Conservation (phyloP, 1,139 yeast species). For the Protomyces macrosporus region DNA sequence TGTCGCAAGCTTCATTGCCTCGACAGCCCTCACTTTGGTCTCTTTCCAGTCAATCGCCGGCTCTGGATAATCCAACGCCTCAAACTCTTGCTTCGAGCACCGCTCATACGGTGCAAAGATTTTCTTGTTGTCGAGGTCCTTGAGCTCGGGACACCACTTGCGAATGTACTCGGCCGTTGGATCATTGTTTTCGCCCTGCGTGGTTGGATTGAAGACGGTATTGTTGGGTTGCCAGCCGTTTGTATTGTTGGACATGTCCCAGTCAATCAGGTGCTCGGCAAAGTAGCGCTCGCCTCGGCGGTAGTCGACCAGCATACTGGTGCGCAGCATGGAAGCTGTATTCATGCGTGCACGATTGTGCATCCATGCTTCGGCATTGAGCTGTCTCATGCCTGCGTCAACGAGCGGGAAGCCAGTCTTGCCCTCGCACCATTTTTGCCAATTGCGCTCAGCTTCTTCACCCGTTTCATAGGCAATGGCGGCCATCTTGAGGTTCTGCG, state of each 20-base stretch:
- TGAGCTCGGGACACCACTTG: slow-evolving; percentile 50
- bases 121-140: slow-evolving; percentile 36
- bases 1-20: slow-evolving; percentile 19
- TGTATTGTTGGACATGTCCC: slow-evolving; percentile 51
- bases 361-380: slow-evolving; percentile 49
- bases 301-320: slow-evolving; percentile 53
- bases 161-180: slow-evolving; percentile 46
- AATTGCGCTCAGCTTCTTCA: slow-evolving; percentile 36
- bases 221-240: slow-evolving; percentile 61
- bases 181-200: slow-evolving; percentile 50
- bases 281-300: slow-evolving; percentile 53
- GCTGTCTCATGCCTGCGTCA: slow-evolving; percentile 54
- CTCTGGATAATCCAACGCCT: slow-evolving; percentile 42
- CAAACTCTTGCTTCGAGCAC: slow-evolving; percentile 30
- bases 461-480: slow-evolving; percentile 46
- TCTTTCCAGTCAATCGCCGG: slow-evolving; percentile 42
- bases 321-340: slow-evolving; percentile 50
- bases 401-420: slow-evolving; percentile 53
- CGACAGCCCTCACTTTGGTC: slow-evolving; percentile 20
- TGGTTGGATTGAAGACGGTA: slow-evolving; percentile 51
- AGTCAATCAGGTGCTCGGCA: slow-evolving; percentile 48
- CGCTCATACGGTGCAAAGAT: slow-evolving; percentile 44
- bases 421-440: slow-evolving; percentile 50
- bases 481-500: slow-evolving; percentile 44
- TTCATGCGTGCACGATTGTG: slow-evolving; percentile 54